Percentiles rank a stretch among this genome's conserved stretches.
Evolutionary conservation across 306 rosid genomes (phyloP).

Genomic region (Castanea sativa): DNA sequence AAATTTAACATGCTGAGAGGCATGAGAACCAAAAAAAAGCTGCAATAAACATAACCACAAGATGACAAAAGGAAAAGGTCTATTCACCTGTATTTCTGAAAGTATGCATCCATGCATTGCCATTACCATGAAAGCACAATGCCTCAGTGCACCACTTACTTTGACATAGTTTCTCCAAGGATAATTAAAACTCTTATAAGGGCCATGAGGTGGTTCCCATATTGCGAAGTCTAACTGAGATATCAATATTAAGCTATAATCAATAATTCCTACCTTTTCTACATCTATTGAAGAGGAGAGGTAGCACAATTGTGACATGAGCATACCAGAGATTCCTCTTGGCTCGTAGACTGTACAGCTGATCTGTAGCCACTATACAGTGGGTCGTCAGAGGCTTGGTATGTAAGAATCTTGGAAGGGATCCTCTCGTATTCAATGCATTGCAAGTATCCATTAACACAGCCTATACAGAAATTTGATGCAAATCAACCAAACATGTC

Average conservation of each 20-base stretch:
- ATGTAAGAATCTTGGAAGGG: slow-evolving; percentile 70
- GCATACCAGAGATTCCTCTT: slow-evolving; percentile 73
- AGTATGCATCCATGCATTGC: slow-evolving; percentile 85
- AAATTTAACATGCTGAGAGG: not conserved
- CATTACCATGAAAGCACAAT: slow-evolving; percentile 81
- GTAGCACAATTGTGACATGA: not conserved
- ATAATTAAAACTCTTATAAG: slow-evolving; percentile 53
- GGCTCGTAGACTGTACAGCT: slow-evolving; percentile 64
- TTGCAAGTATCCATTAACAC: slow-evolving; percentile 58
- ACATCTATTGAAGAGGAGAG: slow-evolving; percentile 3
- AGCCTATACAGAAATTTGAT: slow-evolving; percentile 36
- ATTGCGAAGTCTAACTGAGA: slow-evolving; percentile 67
- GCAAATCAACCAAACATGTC: slow-evolving; percentile 8
- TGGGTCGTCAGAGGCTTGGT: slow-evolving; percentile 77
- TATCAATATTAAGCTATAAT: not conserved
- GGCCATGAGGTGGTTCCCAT: slow-evolving; percentile 90
- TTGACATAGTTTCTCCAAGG: slow-evolving; percentile 68
- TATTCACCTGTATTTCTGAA: slow-evolving; percentile 74
- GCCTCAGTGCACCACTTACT: slow-evolving; percentile 73
- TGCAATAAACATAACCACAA: not conserved
- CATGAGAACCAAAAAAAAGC: not conserved
- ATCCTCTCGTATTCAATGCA: slow-evolving; percentile 67
- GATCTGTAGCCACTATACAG: slow-evolving; percentile 70
- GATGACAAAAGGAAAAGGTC: not conserved
- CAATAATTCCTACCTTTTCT: not conserved